phyloP scores from a whole-genome alignment of 2,329 filamentous ascomycete genomes.

The Cryphonectria naterciae region DNA sequence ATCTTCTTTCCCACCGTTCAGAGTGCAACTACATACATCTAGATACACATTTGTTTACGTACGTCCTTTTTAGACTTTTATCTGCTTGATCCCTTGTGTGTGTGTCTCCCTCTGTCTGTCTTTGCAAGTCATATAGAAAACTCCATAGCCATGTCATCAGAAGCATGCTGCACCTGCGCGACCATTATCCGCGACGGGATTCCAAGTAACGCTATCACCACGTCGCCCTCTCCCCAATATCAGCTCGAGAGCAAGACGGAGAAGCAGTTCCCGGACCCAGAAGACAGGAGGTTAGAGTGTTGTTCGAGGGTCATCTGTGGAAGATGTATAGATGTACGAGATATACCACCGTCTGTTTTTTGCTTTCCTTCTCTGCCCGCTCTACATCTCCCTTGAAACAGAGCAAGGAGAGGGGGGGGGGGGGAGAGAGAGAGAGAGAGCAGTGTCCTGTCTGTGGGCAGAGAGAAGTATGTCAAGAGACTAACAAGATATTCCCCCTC shows the following conservation, averaged over 20 bases:
- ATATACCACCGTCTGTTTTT: constrained; percentile 3
- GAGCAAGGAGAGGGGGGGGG: too few relatives aligned
- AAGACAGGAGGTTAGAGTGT: constrained; percentile 66
- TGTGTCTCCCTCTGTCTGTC: too few relatives aligned
- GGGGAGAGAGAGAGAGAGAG: neutral
- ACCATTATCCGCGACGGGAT: constrained; percentile 57
- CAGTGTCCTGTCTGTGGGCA: neutral
- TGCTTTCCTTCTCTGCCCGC: neutral
- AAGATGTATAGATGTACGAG: constrained; percentile 65
- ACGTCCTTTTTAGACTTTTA: neutral
- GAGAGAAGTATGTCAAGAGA: neutral
- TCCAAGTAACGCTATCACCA: constrained; percentile 39
- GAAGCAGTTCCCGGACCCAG: constrained; percentile 57
- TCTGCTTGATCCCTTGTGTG: neutral
- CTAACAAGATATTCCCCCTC: constrained; percentile 25
- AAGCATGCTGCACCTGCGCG: constrained; percentile 73
- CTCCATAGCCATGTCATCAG: constrained; percentile 30
- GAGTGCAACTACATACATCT: neutral
- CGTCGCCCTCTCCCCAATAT: constrained; percentile 23
- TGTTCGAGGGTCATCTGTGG: constrained; percentile 74
- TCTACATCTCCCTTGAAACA: neutral
- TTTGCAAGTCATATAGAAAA: neutral
- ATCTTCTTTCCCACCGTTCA: neutral
- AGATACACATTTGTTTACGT: neutral
- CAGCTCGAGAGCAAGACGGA: constrained; percentile 58